Evolutionary conservation across 139 green algal genomes (phyloP), one percentile per base, ranked within the genome.

Genomic region (Tetraselmis chui): DNA sequence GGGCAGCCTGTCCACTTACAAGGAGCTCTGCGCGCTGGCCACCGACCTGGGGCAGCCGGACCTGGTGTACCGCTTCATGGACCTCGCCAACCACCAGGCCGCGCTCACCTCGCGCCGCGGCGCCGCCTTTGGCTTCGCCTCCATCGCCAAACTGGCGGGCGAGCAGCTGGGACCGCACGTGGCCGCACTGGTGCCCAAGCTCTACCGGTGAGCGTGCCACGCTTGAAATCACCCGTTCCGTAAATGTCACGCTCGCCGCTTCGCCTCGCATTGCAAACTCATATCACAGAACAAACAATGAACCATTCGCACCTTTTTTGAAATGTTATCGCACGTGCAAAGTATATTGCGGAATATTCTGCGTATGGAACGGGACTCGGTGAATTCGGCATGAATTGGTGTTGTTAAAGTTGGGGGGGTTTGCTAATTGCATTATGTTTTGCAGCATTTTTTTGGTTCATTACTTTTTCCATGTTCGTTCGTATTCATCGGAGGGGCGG

Each of bases 21-120:
- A 91, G 83, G 95, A 98, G 87, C 89, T 98, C 74, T 98, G 94
- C 85, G 89, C 87, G 0, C 83, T 98, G 76, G 94, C 94, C 22
- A 96, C 89, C 23, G 94, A 98, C 27, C 89, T 98, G 83, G 94
- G 93, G 0, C 92, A 98, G 90, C 95, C 95, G 1, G 95, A 98
- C 78, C 90, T 98, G 32, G 85, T 93, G 23, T 93, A 94, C 88
- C 86, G 86, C 58, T 97, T 98, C 89, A 97, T 98, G 94, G 89
- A 96, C 77, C 83, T 97, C 31, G 92, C 93, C 27, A 92, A 95
- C 83, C 89, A 95, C 76, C 45, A 67, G 58, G 81, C 85, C 28
- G 87, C 90, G 24, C 59, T 96, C 31, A 94, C 93, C 81, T 91
- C 90, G 76, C 84, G 85, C 1, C 84, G 93, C 1, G 94, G 95